Evolutionary conservation across 2,329 filamentous ascomycete genomes (phyloP), one percentile per base, ranked within the genome.

Genomic region (Diaporthe australafricana): DNA sequence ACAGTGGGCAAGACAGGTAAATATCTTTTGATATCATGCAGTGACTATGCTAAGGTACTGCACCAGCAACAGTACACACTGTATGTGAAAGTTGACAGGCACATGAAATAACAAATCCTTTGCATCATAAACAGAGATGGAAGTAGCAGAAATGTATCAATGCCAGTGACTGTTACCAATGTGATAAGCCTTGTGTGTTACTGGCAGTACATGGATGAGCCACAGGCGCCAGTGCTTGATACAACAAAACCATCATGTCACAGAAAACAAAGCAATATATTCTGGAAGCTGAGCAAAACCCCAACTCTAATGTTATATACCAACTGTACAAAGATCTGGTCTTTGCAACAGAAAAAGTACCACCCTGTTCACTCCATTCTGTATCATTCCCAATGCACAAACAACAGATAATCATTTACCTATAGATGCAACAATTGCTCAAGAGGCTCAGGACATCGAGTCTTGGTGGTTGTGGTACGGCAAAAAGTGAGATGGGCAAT

Each of bases 91-190:
- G 14, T 30, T 6, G 12, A 30, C 12, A 9, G 12, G 48, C 25
- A 8, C 27, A 16, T 53, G 48, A 20, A 11, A 32, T 5, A 14
- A 9, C 25, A 2, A n/a, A 8, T n/a, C 27, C 17, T 40, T 40
- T 11, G 8, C 17, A 27, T 53, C 16, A 53, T 5, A 32, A 14
- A 5, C 8, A 12, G 3, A 32, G 17, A 3, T n/a, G 0, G 17
- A 32, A 0, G 27, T 2, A 1, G n/a, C n/a, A n/a, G n/a, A 1
- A 17, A 5, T 53, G 7, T 12, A 0, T 32, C 20, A 2, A 20
- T n/a, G 16, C 12, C 50, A 17, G 50, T 53, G 0, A 53, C 27
- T 53, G 27, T 5, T 32, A 32, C 6, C 25, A 30, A 6, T 52
- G 20, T 30, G 3, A 6, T 16, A 30, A 4, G 25, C 4, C 17